These are phyloP conservation scores for Naganishia sp. DNA, from an alignment of 1,284 basidiomycete species.

Conservation along the genomic window DNA sequence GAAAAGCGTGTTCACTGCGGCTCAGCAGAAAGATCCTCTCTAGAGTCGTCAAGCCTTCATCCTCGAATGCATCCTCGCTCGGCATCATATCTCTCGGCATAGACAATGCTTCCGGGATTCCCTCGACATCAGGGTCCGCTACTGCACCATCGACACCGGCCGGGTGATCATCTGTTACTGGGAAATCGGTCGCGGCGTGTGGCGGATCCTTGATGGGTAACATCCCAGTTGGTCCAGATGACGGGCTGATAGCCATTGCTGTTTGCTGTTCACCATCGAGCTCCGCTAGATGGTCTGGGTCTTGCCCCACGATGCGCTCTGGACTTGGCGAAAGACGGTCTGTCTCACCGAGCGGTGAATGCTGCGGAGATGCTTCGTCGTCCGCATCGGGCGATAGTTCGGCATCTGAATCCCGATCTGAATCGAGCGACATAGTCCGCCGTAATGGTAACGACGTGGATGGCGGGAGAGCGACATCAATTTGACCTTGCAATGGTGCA, in stretches of 20 bases:
- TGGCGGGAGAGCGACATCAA: neutral
- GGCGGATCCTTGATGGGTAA: too few species aligned
- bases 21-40: conserved; percentile 95
- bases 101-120: conserved; percentile 29
- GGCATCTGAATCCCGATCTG: neutral
- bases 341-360: neutral
- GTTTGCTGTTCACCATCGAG: too few species aligned
- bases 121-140: conserved; percentile 18
- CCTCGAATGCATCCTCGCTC: conserved; percentile 53
- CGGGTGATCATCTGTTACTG: too few species aligned
- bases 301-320: too few species aligned
- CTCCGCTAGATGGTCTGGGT: too few species aligned
- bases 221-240: too few species aligned
- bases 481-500: neutral
- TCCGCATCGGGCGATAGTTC: conserved; percentile 23
- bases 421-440: neutral
- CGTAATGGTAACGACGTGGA: neutral
- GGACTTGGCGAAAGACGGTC: too few species aligned
- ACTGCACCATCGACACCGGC: neutral
- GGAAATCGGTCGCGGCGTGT: too few species aligned
- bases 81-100: conserved; percentile 31
- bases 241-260: too few species aligned
- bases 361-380: conserved; percentile 21
- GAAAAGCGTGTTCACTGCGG: conserved; percentile 78
- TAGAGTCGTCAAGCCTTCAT: conserved; percentile 74